Evolutionary conservation across 352 stramenopile species (phyloP).

Genomic region (Phytophthora chlamydospora): DNA sequence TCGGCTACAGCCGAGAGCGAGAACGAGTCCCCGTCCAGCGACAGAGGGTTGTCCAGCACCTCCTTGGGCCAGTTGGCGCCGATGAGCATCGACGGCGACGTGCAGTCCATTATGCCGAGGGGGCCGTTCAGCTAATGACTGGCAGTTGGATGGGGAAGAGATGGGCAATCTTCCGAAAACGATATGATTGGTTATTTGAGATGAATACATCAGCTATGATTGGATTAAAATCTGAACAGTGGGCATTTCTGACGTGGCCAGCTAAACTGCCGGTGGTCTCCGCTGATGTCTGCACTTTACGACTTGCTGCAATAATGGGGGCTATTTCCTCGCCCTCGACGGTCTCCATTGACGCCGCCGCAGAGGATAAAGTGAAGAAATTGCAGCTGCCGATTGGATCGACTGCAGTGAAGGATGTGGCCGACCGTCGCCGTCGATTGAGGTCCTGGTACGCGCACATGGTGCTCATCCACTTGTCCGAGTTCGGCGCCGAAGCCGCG

Average conservation of each 20-base stretch:
- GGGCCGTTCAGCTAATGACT: slow-evolving; percentile 29
- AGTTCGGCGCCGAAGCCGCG: slow-evolving; percentile 66
- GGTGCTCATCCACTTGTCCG: slow-evolving; percentile 56
- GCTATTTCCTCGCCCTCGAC: neutral
- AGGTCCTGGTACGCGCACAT: slow-evolving; percentile 64
- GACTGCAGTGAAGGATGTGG: neutral
- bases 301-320: slow-evolving; percentile 10
- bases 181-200: slow-evolving; percentile 16
- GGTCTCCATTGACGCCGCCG: slow-evolving; percentile 7
- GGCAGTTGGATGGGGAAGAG: slow-evolving; percentile 5
- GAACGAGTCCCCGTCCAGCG: slow-evolving; percentile 31
- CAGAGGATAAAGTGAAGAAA: slow-evolving; percentile 7
- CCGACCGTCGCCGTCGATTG: slow-evolving; percentile 5
- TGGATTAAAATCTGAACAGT: slow-evolving; percentile 33
- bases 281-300: slow-evolving; percentile 5
- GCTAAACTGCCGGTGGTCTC: slow-evolving; percentile 26
- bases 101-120: slow-evolving; percentile 62
- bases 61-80: slow-evolving; percentile 56
- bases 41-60: slow-evolving; percentile 37
- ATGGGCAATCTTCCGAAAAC: neutral
- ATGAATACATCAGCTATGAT: slow-evolving; percentile 1
- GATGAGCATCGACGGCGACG: slow-evolving; percentile 73
- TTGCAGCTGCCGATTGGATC: neutral
- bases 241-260: slow-evolving; percentile 17
- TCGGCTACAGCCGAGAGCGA: neutral